Evolutionary conservation across 2,329 filamentous ascomycete species (phyloP).

Genomic region (Trichoderma koningii): DNA sequence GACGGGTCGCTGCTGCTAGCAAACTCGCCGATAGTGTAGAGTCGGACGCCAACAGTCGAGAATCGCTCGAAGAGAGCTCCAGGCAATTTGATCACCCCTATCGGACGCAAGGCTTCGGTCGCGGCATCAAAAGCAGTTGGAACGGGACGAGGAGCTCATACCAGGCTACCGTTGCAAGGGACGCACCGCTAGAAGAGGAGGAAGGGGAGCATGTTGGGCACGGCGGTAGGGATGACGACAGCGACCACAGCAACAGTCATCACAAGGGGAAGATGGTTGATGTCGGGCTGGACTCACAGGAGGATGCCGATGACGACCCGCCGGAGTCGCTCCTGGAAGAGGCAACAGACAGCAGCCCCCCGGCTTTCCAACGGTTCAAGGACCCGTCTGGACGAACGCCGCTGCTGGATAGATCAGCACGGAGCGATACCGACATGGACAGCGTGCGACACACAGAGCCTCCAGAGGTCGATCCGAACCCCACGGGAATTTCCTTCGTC

Average conservation of each 20-base stretch:
- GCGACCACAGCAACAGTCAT: slow-evolving; percentile 37
- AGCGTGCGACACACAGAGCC: slow-evolving; percentile 42
- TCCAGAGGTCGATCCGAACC: slow-evolving; percentile 41
- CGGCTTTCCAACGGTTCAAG: slow-evolving; percentile 64
- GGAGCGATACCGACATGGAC: slow-evolving; percentile 53
- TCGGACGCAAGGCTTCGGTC: slow-evolving; percentile 50
- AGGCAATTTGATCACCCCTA: slow-evolving; percentile 40
- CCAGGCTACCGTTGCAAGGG: slow-evolving; percentile 34
- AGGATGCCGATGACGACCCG: slow-evolving; percentile 58
- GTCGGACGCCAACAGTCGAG: slow-evolving; percentile 58
- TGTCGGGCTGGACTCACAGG: slow-evolving; percentile 74
- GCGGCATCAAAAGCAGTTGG: slow-evolving; percentile 66
- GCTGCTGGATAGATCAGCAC: slow-evolving; percentile 47
- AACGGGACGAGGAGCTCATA: slow-evolving; percentile 54
- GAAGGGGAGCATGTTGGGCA: slow-evolving; percentile 47
- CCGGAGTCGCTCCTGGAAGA: slow-evolving; percentile 63
- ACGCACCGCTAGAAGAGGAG: slow-evolving; percentile 48
- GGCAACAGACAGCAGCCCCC: slow-evolving; percentile 55
- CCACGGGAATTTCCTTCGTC: slow-evolving; percentile 54
- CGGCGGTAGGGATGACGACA: slow-evolving; percentile 38
- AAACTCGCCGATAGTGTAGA: slow-evolving; percentile 84
- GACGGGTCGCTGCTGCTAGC: slow-evolving; percentile 83
- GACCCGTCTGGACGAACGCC: slow-evolving; percentile 43
- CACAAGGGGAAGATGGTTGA: slow-evolving; percentile 76
- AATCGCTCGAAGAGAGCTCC: slow-evolving; percentile 41